These are phyloP conservation scores for Apophysomyces sp. DNA, from an alignment of 371 early-diverging fungal species.

Conservation along the genomic window DNA sequence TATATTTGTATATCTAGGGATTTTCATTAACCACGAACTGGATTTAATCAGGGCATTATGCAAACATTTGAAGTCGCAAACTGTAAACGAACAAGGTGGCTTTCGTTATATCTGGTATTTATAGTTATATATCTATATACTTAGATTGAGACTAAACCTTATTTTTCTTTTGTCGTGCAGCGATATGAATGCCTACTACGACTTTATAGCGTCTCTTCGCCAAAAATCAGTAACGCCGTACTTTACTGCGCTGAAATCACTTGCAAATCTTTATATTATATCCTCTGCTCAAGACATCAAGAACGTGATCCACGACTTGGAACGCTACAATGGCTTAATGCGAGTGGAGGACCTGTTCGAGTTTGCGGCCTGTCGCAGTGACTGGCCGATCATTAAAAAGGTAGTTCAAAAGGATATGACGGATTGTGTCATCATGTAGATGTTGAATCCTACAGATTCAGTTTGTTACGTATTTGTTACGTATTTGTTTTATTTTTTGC, in stretches of 20 bases:
- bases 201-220: conserved; percentile 56
- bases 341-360: conserved; percentile 91
- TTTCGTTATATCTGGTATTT: conserved; percentile 72
- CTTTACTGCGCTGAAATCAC: conserved; percentile 86
- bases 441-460: neutral
- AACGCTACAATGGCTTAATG: conserved; percentile 82
- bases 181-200: conserved; percentile 85
- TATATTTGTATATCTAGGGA: neutral
- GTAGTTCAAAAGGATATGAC: conserved; percentile 79
- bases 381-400: conserved; percentile 83
- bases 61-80: conserved; percentile 79
- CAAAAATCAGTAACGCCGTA: conserved; percentile 74
- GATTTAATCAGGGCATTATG: conserved; percentile 55
- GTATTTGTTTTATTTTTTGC: conserved; percentile 6
- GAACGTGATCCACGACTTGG: conserved; percentile 82
- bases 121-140: neutral
- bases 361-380: conserved; percentile 83
- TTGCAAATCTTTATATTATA: conserved; percentile 90
- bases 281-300: conserved; percentile 80
- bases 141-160: neutral
- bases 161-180: conserved; percentile 46
- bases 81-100: conserved; percentile 79
- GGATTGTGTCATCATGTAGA: conserved; percentile 65
- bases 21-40: neutral
- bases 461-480: no score